phyloP scores from a whole-genome alignment of 1,284 basidiomycete genomes.

The Cryptococcus neoformans region DNA sequence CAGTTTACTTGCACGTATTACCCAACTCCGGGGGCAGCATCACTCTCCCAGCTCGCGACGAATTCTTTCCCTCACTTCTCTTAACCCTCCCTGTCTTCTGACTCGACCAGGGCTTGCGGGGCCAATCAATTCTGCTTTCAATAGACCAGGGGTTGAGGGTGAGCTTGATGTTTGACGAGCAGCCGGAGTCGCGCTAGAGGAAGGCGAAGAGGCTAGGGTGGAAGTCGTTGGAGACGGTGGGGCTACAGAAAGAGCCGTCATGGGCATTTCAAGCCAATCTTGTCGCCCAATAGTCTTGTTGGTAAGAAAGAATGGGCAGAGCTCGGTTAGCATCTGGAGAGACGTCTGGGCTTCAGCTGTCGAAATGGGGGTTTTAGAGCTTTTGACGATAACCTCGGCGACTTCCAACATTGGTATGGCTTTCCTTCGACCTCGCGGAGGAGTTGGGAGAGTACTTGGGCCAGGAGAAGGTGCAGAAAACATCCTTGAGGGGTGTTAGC shows the following conservation, averaged over 20 bases:
- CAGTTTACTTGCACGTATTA: too few relatives aligned
- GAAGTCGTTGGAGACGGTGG: conserved; percentile 9
- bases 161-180: background rate
- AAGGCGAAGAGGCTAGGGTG: background rate
- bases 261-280: conserved; percentile 50
- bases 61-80: conserved; percentile 40
- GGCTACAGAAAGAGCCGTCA: conserved; percentile 11
- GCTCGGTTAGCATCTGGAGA: conserved; percentile 40
- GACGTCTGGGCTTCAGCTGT: conserved; percentile 48
- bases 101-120: conserved; percentile 43
- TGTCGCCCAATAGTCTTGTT: conserved; percentile 36
- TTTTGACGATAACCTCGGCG: conserved; percentile 46
- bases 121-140: conserved; percentile 13
- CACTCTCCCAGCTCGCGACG: conserved; percentile 29
- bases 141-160: conserved; percentile 13
- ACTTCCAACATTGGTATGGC: conserved; percentile 48
- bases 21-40: background rate
- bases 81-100: conserved; percentile 33
- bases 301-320: conserved; percentile 50
- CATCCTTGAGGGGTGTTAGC: conserved; percentile 23
- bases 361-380: conserved; percentile 49
- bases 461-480: conserved; percentile 40
- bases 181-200: background rate
- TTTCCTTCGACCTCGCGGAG: conserved; percentile 34
- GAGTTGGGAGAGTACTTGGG: conserved; percentile 21